Base-by-base conservation (phyloP, 371 early-diverging fungal genomes). In the Mortierella polycephala region DNA sequence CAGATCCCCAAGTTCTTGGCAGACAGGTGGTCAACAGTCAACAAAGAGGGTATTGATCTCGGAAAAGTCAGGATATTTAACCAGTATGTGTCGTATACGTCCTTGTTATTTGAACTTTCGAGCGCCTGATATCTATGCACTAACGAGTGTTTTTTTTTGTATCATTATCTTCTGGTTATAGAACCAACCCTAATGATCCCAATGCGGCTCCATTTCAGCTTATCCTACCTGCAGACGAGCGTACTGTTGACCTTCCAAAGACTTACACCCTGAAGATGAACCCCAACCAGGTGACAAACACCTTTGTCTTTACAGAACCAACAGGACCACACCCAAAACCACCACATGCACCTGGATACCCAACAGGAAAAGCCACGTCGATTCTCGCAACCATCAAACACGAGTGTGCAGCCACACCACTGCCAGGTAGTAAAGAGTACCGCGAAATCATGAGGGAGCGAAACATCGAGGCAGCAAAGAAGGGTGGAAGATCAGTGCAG, bases 1-100 rank as follows among this genome's bases (percentile, higher is more conserved):
- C 67, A 88, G 90, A 83, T 90, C 11, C 98, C 98, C 3, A 86
- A 86, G 63, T 97, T 96, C 71, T 79, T 97, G 53, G 93, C 94
- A 6, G 90, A 95, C 14, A 87, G 88, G 65, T 97, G 97, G 97
- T 84, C 81, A 21, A 68, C 82, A 41, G 75, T 92, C 7, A 89
- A 89, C 57, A 83, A 91, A 64, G 91, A 91, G 2, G 87, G 90
- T 23, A 83, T 87, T 12, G 91, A 92, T 60, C 84, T 96, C 41
- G 97, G 96, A 47, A 91, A 83, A 52, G 85, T 96, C 62, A 88
- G 95, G 61, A 92, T 96, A 58, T 92, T 91, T 67, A 88, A 85
- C 51, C 72, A 85, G 87, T 86, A 83, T 70, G 83, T 74, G 30
- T n/a, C 23, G 20, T 30, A 11, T 23, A 37, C 51, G 18, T 30